A percentile compares a stretch with the other conserved stretches of the same genome.
Evolutionary conservation across 257 asterid species (phyloP).

Genomic region (Solanum pinnatisectum): DNA sequence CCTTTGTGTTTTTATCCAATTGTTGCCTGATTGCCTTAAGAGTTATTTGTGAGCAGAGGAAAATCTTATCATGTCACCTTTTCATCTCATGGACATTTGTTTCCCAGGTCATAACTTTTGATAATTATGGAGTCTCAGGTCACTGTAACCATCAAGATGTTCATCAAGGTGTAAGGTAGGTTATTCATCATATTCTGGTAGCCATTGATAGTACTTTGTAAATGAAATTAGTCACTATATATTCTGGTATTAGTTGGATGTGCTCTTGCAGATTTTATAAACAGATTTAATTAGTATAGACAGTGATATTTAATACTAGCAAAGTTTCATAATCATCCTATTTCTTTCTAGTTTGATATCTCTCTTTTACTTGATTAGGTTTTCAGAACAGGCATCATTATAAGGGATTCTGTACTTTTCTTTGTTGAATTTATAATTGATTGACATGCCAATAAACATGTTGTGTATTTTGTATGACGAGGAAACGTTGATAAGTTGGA

Average conservation of each 20-base stretch:
- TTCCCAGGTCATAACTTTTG: slow-evolving; percentile 71
- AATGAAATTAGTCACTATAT: background rate
- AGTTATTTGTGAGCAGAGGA: background rate
- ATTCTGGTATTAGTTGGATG: background rate
- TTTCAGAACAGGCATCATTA: background rate
- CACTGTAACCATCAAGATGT: slow-evolving; percentile 72
- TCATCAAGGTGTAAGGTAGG: slow-evolving; percentile 67
- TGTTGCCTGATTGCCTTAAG: background rate
- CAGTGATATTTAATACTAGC: background rate
- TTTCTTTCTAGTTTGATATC: background rate
- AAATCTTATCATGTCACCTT: background rate
- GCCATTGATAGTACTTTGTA: background rate
- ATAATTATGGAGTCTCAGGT: slow-evolving; percentile 77
- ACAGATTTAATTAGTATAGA: background rate
- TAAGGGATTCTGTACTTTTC: background rate
- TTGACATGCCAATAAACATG: background rate
- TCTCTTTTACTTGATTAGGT: background rate
- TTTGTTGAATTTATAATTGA: background rate
- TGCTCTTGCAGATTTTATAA: background rate
- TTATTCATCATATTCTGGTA: background rate
- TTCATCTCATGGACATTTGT: background rate
- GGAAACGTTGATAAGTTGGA: background rate
- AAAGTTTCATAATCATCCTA: background rate
- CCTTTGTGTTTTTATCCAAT: background rate
- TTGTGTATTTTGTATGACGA: background rate